phyloP scores from a whole-genome alignment of 2,329 filamentous ascomycete genomes.

The Aurifilum marmelostoma region DNA sequence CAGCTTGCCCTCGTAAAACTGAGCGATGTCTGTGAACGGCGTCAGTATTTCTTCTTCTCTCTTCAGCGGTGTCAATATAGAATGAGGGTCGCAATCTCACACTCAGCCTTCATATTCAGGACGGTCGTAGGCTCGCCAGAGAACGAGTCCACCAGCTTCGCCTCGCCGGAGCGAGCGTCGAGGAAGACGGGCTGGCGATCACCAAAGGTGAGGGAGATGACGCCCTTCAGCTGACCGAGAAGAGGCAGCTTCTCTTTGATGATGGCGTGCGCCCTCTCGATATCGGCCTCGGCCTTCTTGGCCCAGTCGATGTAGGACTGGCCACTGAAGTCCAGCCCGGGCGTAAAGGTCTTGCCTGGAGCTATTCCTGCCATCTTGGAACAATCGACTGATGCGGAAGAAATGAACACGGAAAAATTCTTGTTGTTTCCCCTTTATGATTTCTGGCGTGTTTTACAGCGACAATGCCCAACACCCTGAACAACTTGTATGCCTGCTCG shows the following conservation, averaged over 20 bases:
- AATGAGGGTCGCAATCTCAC: neutral
- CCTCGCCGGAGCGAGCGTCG: constrained; percentile 32
- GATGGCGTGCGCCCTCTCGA: constrained; percentile 29
- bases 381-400: neutral
- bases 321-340: constrained; percentile 32
- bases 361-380: constrained; percentile 31
- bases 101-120: constrained; percentile 34
- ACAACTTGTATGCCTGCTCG: neutral
- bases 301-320: constrained; percentile 30
- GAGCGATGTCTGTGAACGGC: constrained; percentile 27
- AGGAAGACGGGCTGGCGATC: constrained; percentile 33
- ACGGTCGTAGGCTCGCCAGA: constrained; percentile 33
- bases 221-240: constrained; percentile 32
- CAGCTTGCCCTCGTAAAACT: constrained; percentile 34
- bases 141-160: constrained; percentile 30
- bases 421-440: neutral
- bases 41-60: neutral
- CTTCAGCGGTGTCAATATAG: neutral
- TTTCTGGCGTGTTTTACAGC: neutral
- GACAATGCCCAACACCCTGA: neutral
- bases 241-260: constrained; percentile 34
- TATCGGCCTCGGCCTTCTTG: constrained; percentile 29
- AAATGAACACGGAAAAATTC: neutral
- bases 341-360: constrained; percentile 32
- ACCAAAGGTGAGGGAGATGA: constrained; percentile 32